Percentiles rank a stretch among this genome's conserved stretches.
Conservation (phyloP, 2,329 filamentous ascomycete species). For the Diaporthe ampelina region DNA sequence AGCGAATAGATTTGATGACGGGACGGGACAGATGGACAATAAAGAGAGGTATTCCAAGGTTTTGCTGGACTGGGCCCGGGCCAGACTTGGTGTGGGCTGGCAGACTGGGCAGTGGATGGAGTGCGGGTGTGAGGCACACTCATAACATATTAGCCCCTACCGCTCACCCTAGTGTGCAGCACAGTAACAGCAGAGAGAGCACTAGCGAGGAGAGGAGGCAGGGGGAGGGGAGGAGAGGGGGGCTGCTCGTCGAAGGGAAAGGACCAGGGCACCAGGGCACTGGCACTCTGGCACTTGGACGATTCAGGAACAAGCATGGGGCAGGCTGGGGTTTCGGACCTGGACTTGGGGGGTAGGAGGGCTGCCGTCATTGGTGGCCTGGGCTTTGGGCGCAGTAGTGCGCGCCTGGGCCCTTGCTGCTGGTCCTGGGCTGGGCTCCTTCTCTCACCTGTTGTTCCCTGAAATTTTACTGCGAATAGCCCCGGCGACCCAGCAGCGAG, state of each 20-base stretch:
- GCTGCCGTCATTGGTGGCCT: conserved; percentile 32
- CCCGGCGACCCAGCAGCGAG: neutral
- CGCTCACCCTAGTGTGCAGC: neutral
- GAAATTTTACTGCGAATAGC: conserved; percentile 12
- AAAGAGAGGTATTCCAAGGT: conserved; percentile 1
- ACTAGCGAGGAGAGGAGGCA: neutral
- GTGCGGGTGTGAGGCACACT: conserved; percentile 2
- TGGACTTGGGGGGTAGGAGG: conserved; percentile 14
- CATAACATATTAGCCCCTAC: neutral
- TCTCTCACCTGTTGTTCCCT: conserved; percentile 6
- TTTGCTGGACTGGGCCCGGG: conserved; percentile 5
- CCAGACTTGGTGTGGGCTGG: conserved; percentile 3
- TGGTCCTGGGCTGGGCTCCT: neutral
- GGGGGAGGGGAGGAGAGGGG: no score
- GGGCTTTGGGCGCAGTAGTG: conserved; percentile 8
- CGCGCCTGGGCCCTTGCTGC: conserved; percentile 25
- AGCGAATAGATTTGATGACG: conserved; percentile 3
- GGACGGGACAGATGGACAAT: conserved; percentile 5
- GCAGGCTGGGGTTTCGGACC: conserved; percentile 38
- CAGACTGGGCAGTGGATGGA: neutral
- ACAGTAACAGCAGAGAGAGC: neutral
- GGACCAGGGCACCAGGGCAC: neutral
- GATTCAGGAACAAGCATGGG: conserved; percentile 37
- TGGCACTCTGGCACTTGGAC: conserved; percentile 21
- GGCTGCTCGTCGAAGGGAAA: no score